These are phyloP conservation scores for Daldinia sp. DNA, from an alignment of 2,329 filamentous ascomycete genomes.

Conservation along the genomic window DNA sequence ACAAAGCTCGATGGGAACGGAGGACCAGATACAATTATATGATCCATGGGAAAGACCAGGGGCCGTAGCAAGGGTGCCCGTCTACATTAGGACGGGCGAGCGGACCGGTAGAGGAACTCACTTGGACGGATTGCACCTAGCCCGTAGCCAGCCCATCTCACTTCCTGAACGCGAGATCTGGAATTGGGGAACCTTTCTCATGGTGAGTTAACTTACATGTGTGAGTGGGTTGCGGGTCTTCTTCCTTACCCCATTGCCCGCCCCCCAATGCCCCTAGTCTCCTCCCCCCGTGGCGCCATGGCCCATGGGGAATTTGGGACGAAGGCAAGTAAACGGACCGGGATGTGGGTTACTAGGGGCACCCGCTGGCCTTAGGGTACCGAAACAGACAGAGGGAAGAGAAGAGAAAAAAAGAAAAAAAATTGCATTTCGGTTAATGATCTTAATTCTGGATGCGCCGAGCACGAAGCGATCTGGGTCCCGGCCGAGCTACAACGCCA, in stretches of 20 bases:
- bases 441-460: slow-evolving; percentile 37
- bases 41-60: slow-evolving; percentile 23
- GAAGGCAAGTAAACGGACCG: slow-evolving; percentile 16
- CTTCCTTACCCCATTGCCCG: slow-evolving; percentile 40
- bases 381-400: slow-evolving; percentile 11
- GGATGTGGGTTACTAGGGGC: slow-evolving; percentile 14
- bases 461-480: slow-evolving; percentile 25
- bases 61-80: slow-evolving; percentile 26
- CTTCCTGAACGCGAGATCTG: slow-evolving; percentile 38
- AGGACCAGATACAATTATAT: slow-evolving; percentile 38
- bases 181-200: slow-evolving; percentile 37
- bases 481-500: slow-evolving; percentile 24
- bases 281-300: slow-evolving; percentile 35
- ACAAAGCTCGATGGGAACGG: slow-evolving; percentile 14
- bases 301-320: slow-evolving; percentile 31
- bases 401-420: slow-evolving; percentile 8
- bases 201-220: slow-evolving; percentile 38
- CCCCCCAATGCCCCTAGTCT: slow-evolving; percentile 26
- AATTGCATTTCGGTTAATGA: slow-evolving; percentile 38
- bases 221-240: slow-evolving; percentile 32
- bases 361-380: slow-evolving; percentile 9
- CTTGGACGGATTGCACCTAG: slow-evolving; percentile 32
- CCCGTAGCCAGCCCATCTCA: slow-evolving; percentile 30
- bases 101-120: slow-evolving; percentile 43
- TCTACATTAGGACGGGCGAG: slow-evolving; percentile 37